Conservation (phyloP, 73 alveolate genomes). For the Symbiodinium pilosum region DNA sequence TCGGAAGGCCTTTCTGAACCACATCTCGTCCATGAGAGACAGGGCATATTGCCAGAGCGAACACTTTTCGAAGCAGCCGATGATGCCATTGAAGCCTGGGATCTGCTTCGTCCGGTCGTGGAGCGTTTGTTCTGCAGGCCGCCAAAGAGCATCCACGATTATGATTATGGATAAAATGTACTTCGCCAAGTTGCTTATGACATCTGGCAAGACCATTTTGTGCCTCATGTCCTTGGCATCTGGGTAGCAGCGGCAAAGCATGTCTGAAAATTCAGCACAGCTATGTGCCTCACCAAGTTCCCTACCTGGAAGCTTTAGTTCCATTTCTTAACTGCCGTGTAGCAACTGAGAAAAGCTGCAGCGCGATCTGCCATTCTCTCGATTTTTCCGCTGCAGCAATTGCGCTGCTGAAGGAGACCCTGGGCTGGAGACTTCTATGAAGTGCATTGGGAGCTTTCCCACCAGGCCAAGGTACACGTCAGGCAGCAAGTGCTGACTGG, state of each 20-base stretch:
- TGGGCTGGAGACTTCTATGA: neutral
- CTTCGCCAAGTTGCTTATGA: neutral
- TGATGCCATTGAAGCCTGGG: neutral
- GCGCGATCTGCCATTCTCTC: slow-evolving; percentile 5
- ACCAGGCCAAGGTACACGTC: neutral
- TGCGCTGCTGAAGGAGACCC: slow-evolving; percentile 7
- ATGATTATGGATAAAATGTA: neutral
- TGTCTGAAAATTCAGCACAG: too few relatives aligned
- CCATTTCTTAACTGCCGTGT: too few relatives aligned
- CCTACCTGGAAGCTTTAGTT: too few relatives aligned
- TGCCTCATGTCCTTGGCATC: neutral
- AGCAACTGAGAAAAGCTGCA: neutral
- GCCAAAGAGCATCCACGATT: too few relatives aligned
- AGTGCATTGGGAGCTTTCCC: too few relatives aligned
- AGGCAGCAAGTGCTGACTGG: neutral
- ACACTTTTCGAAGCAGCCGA: neutral
- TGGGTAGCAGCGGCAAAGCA: too few relatives aligned
- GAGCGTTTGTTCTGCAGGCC: too few relatives aligned
- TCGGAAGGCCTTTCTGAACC: neutral
- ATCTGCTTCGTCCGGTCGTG: too few relatives aligned
- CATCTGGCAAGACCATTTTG: neutral
- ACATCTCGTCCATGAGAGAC: neutral
- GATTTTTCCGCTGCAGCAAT: neutral
- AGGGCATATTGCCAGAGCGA: neutral
- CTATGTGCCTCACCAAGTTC: too few relatives aligned